Evolutionary conservation across 768 basidiomycete species (phyloP).

Genomic region (Collybiopsis confluens): DNA sequence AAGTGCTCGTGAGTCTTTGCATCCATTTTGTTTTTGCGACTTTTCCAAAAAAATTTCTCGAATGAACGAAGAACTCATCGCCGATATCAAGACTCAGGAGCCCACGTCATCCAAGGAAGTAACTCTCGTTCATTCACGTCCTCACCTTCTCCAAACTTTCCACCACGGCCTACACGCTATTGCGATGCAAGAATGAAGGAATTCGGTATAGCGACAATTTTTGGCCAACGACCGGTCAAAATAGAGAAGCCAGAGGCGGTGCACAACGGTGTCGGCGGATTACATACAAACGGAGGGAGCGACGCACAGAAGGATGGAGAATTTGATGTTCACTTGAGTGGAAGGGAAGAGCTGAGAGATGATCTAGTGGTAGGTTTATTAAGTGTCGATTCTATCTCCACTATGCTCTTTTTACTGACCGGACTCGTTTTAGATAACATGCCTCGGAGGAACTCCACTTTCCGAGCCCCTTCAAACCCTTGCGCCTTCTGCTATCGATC

Average conservation of each 20-base stretch:
- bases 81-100: constrained; percentile 35
- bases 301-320: constrained; percentile 12
- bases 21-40: background rate
- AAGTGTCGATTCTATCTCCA: constrained; percentile 11
- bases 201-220: constrained; percentile 31
- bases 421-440: constrained; percentile 18
- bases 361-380: constrained; percentile 42
- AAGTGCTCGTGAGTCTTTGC: constrained; percentile 39
- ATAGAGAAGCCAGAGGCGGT: constrained; percentile 18
- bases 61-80: constrained; percentile 48
- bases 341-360: constrained; percentile 32
- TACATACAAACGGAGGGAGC: constrained; percentile 18
- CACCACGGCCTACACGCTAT: constrained; percentile 29
- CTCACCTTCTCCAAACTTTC: constrained; percentile 39
- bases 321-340: constrained; percentile 27
- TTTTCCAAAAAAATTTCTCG: too few relatives aligned
- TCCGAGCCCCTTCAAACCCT: constrained; percentile 16
- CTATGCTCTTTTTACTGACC: background rate
- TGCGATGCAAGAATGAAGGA: constrained; percentile 23
- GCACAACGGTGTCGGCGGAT: constrained; percentile 20
- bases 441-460: constrained; percentile 26
- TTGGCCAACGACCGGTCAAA: constrained; percentile 30
- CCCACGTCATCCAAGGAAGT: constrained; percentile 33
- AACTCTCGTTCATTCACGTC: constrained; percentile 44
- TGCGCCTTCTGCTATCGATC: constrained; percentile 16